Percentiles rank a stretch among this genome's conserved stretches.
phyloP scores from a whole-genome alignment of 2,329 filamentous ascomycete genomes.

The Monosporascus sp. region DNA sequence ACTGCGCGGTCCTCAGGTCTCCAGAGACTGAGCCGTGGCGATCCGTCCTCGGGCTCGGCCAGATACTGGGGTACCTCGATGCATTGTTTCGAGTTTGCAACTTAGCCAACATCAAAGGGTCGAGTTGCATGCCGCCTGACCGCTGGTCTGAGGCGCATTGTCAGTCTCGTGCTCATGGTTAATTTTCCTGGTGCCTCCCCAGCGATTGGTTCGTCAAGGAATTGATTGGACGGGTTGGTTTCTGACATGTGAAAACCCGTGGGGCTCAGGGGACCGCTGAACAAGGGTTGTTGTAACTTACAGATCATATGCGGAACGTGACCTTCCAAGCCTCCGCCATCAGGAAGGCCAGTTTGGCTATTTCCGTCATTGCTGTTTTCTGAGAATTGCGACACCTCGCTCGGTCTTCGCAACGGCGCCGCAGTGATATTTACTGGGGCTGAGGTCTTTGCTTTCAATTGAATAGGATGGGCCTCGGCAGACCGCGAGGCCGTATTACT shows the following conservation, averaged over 20 bases:
- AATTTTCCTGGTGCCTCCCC: conserved; percentile 7
- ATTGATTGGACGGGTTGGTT: conserved; percentile 2
- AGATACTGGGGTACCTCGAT: conserved; percentile 26
- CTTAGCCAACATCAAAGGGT: conserved; percentile 27
- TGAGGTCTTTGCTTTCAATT: conserved; percentile 29
- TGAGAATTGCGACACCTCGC: conserved; percentile 19
- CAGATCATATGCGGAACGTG: conserved; percentile 44
- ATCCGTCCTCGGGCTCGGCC: conserved; percentile 22
- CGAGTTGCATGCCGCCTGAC: conserved; percentile 18
- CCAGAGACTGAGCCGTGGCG: conserved; percentile 21
- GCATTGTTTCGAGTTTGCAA: conserved; percentile 21
- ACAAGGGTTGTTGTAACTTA: conserved; percentile 29
- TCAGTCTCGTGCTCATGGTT: conserved; percentile 17
- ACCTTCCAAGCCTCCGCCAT: conserved; percentile 28
- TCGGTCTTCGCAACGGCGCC: conserved; percentile 17
- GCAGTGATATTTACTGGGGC: conserved; percentile 31
- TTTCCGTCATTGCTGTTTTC: conserved; percentile 17
- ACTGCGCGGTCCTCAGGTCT: conserved; percentile 35
- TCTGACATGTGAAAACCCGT: conserved; percentile 22
- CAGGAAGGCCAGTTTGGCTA: conserved; percentile 12
- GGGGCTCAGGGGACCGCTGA: neutral
- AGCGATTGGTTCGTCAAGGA: conserved; percentile 6
- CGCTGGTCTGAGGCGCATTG: conserved; percentile 25
- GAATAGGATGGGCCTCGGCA: conserved; percentile 41
- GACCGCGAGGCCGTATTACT: conserved; percentile 17